These are phyloP conservation scores for Polyplosphaeria fusca DNA, from an alignment of 495 filamentous ascomycete species.

Conservation along the genomic window DNA sequence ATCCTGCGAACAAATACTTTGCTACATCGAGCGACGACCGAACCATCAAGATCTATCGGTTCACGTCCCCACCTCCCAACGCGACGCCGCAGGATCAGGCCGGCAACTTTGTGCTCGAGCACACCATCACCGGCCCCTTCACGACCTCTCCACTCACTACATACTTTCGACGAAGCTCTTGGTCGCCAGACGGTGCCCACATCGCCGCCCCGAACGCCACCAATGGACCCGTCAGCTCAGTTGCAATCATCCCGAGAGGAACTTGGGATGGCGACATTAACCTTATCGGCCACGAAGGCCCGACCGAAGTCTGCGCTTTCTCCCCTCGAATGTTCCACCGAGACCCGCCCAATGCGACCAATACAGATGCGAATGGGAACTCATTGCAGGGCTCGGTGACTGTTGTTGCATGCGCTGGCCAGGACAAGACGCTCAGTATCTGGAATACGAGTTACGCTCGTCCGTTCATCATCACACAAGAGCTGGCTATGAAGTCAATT, in stretches of 20 bases:
- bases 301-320: slow-evolving; percentile 95
- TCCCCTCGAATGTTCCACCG: slow-evolving; percentile 86
- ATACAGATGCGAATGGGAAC: slow-evolving; percentile 48
- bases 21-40: slow-evolving; percentile 96
- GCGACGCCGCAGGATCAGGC: slow-evolving; percentile 89
- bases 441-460: slow-evolving; percentile 95
- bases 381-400: slow-evolving; percentile 62
- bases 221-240: slow-evolving; percentile 94
- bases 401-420: slow-evolving; percentile 92
- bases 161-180: slow-evolving; percentile 94
- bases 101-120: slow-evolving; percentile 90
- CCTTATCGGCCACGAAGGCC: slow-evolving; percentile 93
- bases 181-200: slow-evolving; percentile 95
- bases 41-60: slow-evolving; percentile 94
- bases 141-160: slow-evolving; percentile 85
- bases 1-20: slow-evolving; percentile 98
- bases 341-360: slow-evolving; percentile 50
- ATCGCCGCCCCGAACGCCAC: slow-evolving; percentile 96
- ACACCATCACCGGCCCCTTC: slow-evolving; percentile 81
- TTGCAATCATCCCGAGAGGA: slow-evolving; percentile 89
- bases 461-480: slow-evolving; percentile 82
- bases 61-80: slow-evolving; percentile 86
- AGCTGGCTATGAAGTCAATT: slow-evolving; percentile 83
- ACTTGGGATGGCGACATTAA: slow-evolving; percentile 97
- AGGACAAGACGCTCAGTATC: slow-evolving; percentile 90